Percentiles rank a stretch among this genome's conserved stretches.
These are phyloP conservation scores for Lachnellula arida DNA, from an alignment of 2,329 filamentous ascomycete genomes.

Conservation along the genomic window DNA sequence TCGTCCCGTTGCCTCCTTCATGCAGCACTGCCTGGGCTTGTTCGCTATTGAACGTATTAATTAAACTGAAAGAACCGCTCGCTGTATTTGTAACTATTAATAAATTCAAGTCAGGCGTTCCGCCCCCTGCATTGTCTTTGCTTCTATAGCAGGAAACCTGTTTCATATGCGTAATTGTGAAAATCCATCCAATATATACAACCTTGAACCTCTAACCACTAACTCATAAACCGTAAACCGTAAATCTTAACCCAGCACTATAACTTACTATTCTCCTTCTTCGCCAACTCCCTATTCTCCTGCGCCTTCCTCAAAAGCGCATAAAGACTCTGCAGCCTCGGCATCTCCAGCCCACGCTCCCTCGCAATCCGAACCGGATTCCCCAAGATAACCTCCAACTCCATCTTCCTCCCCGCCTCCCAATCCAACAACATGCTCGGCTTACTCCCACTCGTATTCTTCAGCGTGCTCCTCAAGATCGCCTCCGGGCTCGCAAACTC, in stretches of 20 bases:
- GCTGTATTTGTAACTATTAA: no score
- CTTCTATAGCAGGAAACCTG: no score
- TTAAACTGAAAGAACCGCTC: no score
- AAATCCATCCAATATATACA: no score
- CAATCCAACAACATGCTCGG: constrained; percentile 49
- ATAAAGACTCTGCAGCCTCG: constrained; percentile 49
- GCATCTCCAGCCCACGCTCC: constrained; percentile 48
- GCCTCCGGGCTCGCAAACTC: constrained; percentile 58
- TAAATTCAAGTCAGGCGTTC: no score
- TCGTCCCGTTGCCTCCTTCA: no score
- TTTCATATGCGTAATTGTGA: no score
- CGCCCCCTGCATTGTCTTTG: no score
- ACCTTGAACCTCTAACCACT: no score
- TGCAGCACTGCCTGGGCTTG: no score
- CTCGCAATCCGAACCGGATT: constrained; percentile 49
- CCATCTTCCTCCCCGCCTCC: constrained; percentile 48
- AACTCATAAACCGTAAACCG: no score
- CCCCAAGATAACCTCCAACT: constrained; percentile 52
- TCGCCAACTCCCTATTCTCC: constrained; percentile 31
- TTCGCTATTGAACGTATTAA: no score
- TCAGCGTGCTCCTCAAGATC: constrained; percentile 58
- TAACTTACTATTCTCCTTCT: constrained; percentile 15
- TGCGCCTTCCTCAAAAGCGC: constrained; percentile 49
- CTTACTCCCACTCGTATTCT: constrained; percentile 57
- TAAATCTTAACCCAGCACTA: background rate